Base-by-base conservation (phyloP, 192 early-diverging fungal species). In the Coemansia sp. region DNA sequence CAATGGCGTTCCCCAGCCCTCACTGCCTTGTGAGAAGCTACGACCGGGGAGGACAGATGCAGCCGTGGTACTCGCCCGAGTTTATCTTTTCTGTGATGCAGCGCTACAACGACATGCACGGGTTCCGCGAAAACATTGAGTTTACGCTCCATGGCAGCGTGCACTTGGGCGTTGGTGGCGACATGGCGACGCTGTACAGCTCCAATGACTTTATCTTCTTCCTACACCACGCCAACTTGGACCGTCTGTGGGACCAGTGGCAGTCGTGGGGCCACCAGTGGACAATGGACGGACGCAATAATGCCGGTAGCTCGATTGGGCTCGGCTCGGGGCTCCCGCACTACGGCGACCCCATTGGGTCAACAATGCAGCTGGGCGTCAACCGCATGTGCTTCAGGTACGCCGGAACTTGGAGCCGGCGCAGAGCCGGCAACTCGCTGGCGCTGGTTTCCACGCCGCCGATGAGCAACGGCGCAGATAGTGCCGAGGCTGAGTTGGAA, bases 191-290 rank as follows among this genome's bases (percentile, higher is more conserved):
- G n/a, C 72, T 73, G 52, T 85, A 70, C 66, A 79, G 84, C 55
- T 56, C 83, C 58, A 83, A 82, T 43, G 88, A 89, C 66, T 83
- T 85, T 62, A 62, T 80, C 55, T 89, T 89, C 62, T 86, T 76
- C 61, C 64, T 89, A 14, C 86, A 89, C 71, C 88, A 89, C 61
- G 85, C 85, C 62, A 85, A 82, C 64, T 72, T 88, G 12, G 88
- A 86, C 71, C 75, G 77, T 31, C 65, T 88, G 25, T 88, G 85
- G 85, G 65, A 62, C 50, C 57, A 71, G 64, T 86, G 85, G 84
- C 87, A 88, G 73, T 66, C 64, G 55, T 74, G 72, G 72, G 72
- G 76, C 36, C 75, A 77, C 28, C 55, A 13, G 14, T 43, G 35
- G 47, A 77, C 76, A 18, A 77, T 83, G 65, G 75, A 83, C 39